Evolutionary conservation across 1,139 yeast species (phyloP), one percentile per base, ranked within the genome.

Genomic region (Saccharomycopsis hybrid): DNA sequence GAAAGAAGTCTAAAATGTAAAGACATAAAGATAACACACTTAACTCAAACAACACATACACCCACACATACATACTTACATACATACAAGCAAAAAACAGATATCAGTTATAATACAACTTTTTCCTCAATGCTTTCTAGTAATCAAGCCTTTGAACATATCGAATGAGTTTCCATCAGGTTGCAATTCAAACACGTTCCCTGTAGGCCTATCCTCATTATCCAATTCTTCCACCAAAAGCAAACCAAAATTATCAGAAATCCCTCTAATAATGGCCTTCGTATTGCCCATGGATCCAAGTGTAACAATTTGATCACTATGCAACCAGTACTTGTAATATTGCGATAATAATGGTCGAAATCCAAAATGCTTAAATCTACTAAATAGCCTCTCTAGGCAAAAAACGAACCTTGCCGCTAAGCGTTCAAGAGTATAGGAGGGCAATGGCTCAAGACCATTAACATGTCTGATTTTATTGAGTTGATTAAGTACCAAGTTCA

Each of bases 151-250:
- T 59, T 78, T 85, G 70, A 92, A 85, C 72, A 94, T 90, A 63
- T 94, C 98, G 62, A 94, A 94, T 2, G 97, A 87, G 64, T 94
- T 94, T 0, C 98, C 98, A 64, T 94, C 98, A 0, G 99, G 98
- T 63, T 89, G 97, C 46, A 94, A 69, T 59, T 87, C 85, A 57
- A 76, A 80, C 2, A 63, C 66, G 39, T 71, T 73, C 1, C 87
- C 85, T 2, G 80, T 77, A 11, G 69, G 68, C 24, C 59, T 61
- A 40, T 72, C 72, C 24, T 66, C 61, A 5, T 66, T 57, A 44
- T 71, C 72, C 5, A 80, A 66, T 57, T 86, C 96, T 54, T 78
- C 80, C 1, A 87, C 98, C 28, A 82, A 67, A 52, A 94, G 68
- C 65, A 90, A 70, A 0, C 98, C 99, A 63, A 82, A 85, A 49